These are phyloP conservation scores for Yamadazyma membranifaciens DNA, from an alignment of 1,139 yeast species.

Conservation along the genomic window DNA sequence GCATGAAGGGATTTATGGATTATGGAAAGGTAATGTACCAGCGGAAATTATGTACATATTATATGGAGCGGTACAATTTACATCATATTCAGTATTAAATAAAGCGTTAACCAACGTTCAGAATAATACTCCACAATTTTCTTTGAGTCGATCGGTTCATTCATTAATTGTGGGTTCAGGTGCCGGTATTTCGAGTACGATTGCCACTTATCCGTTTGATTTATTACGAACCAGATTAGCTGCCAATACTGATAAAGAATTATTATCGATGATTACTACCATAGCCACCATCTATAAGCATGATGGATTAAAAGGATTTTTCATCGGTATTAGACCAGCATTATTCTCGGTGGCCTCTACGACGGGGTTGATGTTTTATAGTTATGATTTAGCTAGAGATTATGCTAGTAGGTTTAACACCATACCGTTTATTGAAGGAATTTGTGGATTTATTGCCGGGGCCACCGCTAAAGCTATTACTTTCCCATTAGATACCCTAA, in stretches of 20 bases:
- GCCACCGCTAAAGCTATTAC: slow-evolving; percentile 66
- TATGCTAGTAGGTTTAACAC: slow-evolving; percentile 21
- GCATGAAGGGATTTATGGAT: slow-evolving; percentile 44
- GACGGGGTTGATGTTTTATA: slow-evolving; percentile 68
- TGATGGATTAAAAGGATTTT: slow-evolving; percentile 60
- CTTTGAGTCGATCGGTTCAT: slow-evolving; percentile 40
- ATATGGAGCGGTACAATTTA: slow-evolving; percentile 85
- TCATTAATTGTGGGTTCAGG: slow-evolving; percentile 68
- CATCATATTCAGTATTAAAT: slow-evolving; percentile 63
- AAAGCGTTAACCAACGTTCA: slow-evolving; percentile 28
- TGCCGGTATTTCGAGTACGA: slow-evolving; percentile 75
- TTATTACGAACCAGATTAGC: slow-evolving; percentile 81
- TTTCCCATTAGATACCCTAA: slow-evolving; percentile 82
- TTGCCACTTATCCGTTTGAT: slow-evolving; percentile 84
- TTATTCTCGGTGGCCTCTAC: slow-evolving; percentile 60
- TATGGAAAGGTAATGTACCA: slow-evolving; percentile 96
- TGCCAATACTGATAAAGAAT: slow-evolving; percentile 45
- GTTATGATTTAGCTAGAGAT: slow-evolving; percentile 52
- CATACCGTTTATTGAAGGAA: slow-evolving; percentile 53
- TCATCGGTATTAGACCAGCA: slow-evolving; percentile 64
- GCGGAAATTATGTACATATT: slow-evolving; percentile 82
- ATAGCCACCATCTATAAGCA: slow-evolving; percentile 37
- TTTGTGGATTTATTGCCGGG: slow-evolving; percentile 80
- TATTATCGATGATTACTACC: slow-evolving; percentile 46
- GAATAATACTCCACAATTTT: slow-evolving; percentile 22